Percentiles rank a stretch among this genome's conserved stretches.
These are phyloP conservation scores for Erigeron canadensis DNA, from an alignment of 129 eudicot species.

Conservation along the genomic window DNA sequence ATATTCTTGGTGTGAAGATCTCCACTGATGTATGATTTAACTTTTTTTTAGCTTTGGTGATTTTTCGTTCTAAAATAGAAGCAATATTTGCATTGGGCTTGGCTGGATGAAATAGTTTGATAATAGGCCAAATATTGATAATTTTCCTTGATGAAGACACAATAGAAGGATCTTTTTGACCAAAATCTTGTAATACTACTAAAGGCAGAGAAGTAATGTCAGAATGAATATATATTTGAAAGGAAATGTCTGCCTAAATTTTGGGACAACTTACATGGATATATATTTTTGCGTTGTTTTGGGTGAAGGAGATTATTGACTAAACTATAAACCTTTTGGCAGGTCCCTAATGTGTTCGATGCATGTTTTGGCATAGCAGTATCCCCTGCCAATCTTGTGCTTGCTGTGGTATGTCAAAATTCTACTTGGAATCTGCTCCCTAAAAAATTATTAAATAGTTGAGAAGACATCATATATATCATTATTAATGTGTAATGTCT, in stretches of 20 bases:
- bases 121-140: constrained; percentile 1
- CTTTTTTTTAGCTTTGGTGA: neutral
- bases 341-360: constrained; percentile 71
- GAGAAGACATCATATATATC: constrained; percentile 15
- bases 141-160: neutral
- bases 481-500: constrained; percentile 2
- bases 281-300: neutral
- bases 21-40: constrained; percentile 58
- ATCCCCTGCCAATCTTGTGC: constrained; percentile 85
- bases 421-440: neutral
- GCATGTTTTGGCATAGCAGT: constrained; percentile 83
- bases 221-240: neutral
- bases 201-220: constrained; percentile 14
- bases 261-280: neutral
- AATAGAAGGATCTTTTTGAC: neutral
- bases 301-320: constrained; percentile 5
- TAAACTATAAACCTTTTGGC: constrained; percentile 28
- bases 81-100: neutral
- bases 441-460: neutral
- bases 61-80: constrained; percentile 9
- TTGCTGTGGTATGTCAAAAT: constrained; percentile 69
- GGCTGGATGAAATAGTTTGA: constrained; percentile 12
- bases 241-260: neutral
- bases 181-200: constrained; percentile 12
- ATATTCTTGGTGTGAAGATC: constrained; percentile 62